Evolutionary conservation across 2,329 filamentous ascomycete genomes (phyloP), one percentile per base, ranked within the genome.

Genomic region (Blumeria graminis): DNA sequence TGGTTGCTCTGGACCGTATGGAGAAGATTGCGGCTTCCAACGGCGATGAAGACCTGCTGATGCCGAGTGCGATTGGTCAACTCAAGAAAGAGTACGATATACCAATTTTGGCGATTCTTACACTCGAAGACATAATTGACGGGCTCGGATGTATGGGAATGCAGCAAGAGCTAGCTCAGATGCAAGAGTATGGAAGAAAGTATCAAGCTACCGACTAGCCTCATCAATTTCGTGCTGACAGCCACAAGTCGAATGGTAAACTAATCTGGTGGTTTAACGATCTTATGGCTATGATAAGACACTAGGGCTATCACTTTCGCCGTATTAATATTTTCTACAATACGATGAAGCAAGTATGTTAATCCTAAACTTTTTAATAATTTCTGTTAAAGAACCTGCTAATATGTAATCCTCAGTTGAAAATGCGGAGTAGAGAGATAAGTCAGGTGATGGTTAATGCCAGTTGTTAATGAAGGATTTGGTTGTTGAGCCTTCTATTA

Each of bases 1-100:
- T 95, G 18, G 84, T 98, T 35, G 85, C 89, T 3, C 75, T 95
- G 62, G 87, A 95, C 70, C 77, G 90, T 58, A 83, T 83, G 74
- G 86, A 93, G 76, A 89, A 84, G 71, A 77, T 87, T 57, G 82
- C 81, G 6, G 71, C 74, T 1, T 67, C 72, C n/a, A 73, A 76
- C 54, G 75, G 74, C 32, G 62, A 65, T 28, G 65, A 64, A 35
- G 77, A 75, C 50, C 78, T 77, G 69, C 76, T 78, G 33, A 78
- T 81, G 63, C 78, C 78, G 35, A 94, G 87, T 67, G 87, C 89
- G 14, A 86, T 95, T 68, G 87, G 86, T 18, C 82, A 89, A 72
- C 78, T 94, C 58, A 80, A 81, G 69, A 84, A 82, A 69, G 84
- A 93, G 71, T 87, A 85, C 63, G 79, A 80, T 28, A 82, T 95